A percentile compares a stretch with the other conserved stretches of the same genome.
These are phyloP conservation scores for Craterostigma plantagineum DNA, from an alignment of 257 asterid genomes.

Conservation along the genomic window DNA sequence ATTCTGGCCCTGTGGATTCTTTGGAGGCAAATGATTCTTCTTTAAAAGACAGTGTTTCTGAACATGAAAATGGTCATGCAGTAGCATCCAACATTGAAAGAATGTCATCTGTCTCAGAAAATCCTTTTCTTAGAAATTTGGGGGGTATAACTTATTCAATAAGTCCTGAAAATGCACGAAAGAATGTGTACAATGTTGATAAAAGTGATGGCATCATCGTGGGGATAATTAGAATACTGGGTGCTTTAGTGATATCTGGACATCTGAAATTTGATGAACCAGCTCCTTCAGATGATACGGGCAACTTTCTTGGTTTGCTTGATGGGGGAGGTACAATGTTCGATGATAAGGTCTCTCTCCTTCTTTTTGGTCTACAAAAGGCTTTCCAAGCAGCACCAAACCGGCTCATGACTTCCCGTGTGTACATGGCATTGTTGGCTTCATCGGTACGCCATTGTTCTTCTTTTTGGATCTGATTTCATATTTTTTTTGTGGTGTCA, in stretches of 20 bases:
- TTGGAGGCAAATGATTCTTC: slow-evolving; percentile 24
- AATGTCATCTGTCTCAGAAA: slow-evolving; percentile 48
- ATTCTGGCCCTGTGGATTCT: slow-evolving; percentile 23
- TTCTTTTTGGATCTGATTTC: slow-evolving; percentile 7
- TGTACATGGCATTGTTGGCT: slow-evolving; percentile 71
- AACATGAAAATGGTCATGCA: slow-evolving; percentile 17
- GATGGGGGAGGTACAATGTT: slow-evolving; percentile 99
- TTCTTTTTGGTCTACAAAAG: slow-evolving; percentile 83
- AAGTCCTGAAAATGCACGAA: slow-evolving; percentile 94
- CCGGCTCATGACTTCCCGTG: slow-evolving; percentile 69
- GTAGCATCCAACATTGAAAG: slow-evolving; percentile 27
- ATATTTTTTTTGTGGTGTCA: background rate
- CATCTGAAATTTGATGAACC: slow-evolving; percentile 67
- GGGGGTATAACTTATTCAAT: slow-evolving; percentile 76
- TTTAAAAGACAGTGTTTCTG: slow-evolving; percentile 4
- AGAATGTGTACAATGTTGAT: slow-evolving; percentile 84
- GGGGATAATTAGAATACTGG: slow-evolving; percentile 71
- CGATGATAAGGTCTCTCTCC: slow-evolving; percentile 95
- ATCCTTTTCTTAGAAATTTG: slow-evolving; percentile 37
- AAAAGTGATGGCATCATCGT: slow-evolving; percentile 68
- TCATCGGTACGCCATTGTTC: slow-evolving; percentile 53
- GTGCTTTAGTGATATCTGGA: slow-evolving; percentile 77
- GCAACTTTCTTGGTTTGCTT: slow-evolving; percentile 55
- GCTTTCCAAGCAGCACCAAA: slow-evolving; percentile 96
- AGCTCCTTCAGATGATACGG: slow-evolving; percentile 55